These are phyloP conservation scores for Pachyrhizus erosus DNA, from an alignment of 306 rosid genomes.

Conservation along the genomic window DNA sequence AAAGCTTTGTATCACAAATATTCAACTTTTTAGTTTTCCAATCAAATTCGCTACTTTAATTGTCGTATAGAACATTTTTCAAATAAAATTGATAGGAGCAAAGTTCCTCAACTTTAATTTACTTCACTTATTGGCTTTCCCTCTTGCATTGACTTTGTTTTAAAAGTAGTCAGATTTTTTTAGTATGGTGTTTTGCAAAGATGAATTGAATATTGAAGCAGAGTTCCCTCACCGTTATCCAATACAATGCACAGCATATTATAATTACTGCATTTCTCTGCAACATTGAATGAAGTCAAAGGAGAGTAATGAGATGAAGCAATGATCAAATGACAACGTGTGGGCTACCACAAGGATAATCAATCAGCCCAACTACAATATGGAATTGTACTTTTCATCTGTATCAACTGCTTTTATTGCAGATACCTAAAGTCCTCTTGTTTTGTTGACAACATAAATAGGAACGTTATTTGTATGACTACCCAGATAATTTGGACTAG, in stretches of 20 bases:
- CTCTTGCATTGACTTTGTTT: constrained; percentile 5
- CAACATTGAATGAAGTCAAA: constrained; percentile 57
- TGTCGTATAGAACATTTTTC: not conserved
- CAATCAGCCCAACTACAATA: constrained; percentile 40
- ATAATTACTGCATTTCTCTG: constrained; percentile 39
- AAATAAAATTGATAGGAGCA: not conserved
- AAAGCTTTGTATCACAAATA: constrained; percentile 1
- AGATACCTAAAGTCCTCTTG: constrained; percentile 22
- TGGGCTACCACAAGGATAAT: constrained; percentile 47
- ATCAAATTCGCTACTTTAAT: not conserved
- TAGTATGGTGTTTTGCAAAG: not conserved
- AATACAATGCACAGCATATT: constrained; percentile 14
- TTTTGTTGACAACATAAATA: constrained; percentile 39
- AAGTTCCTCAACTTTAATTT: not conserved
- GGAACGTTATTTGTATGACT: not conserved
- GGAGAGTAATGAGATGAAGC: constrained; percentile 35
- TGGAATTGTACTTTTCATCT: constrained; percentile 34
- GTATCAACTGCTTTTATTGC: constrained; percentile 38
- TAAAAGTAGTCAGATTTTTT: not conserved
- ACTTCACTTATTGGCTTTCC: not conserved
- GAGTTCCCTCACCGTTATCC: not conserved
- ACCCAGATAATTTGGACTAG: not conserved
- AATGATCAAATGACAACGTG: constrained; percentile 35
- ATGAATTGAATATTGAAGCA: not conserved
- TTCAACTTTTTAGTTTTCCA: not conserved